Base-by-base conservation (phyloP, 2,329 filamentous ascomycete genomes). In the Penicillium sclerotiorum region DNA sequence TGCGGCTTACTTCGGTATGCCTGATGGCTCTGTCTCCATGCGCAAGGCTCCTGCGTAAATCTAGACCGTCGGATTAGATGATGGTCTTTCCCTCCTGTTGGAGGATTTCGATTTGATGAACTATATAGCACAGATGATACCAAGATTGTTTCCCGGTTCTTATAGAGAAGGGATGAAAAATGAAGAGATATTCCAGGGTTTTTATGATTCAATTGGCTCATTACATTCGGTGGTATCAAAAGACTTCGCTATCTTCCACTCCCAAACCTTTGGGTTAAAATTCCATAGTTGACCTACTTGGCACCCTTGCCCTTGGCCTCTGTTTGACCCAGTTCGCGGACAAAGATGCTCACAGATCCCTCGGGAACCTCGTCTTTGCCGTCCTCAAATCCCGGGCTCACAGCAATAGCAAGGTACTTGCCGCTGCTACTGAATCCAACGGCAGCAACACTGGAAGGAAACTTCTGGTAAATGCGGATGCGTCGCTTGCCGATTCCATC, bases 1-100 rank as follows among this genome's bases (percentile, higher is more conserved):
- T 11, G 91, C 91, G 22, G 92, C 90, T 20, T 99, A 97, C 75
- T 99, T 97, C 73, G 94, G 94, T 28, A 89, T 94, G 84, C 82
- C 87, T 37, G 88, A 90, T 65, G 89, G 89, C 3, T 78, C 77
- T 9, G 86, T 89, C 12, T 74, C 85, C 62, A 76, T 86, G 40
- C 67, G 77, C 56, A 70, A 66, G 52, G 76, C 76, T n/a, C 25
- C 50, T 40, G 45, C 44, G 23, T 65, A 8, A 28, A 28, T n/a
- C n/a, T 47, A 61, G 23, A 43, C 15, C 27, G 18, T 6, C 47
- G 60, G 21, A 46, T 15, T 30, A 22, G 8, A 28, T 20, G 21
- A 5, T 25, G 43, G 25, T 12, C n/a, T 44, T 25, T 33, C 8
- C 20, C 23, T 18, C n/a, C 5, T 12, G 15, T 35, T 35, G 22